Evolutionary conservation across 345 rosid genomes (phyloP).

Genomic region (Brassica juncea): DNA sequence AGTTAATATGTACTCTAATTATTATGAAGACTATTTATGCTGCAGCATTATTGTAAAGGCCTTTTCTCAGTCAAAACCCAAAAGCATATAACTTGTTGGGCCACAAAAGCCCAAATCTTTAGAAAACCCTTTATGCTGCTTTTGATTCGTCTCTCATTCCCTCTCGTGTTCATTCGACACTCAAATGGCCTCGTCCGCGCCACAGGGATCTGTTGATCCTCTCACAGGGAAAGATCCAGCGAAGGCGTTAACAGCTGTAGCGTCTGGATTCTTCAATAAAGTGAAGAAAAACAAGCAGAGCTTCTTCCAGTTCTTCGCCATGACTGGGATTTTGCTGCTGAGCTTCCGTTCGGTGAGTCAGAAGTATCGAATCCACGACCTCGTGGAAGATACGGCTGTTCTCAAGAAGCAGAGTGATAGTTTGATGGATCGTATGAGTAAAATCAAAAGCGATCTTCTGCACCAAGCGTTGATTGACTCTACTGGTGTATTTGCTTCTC

Average conservation of each 20-base stretch:
- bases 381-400: conserved; percentile 60
- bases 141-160: background rate
- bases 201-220: conserved; percentile 41
- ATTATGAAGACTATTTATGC: background rate
- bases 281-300: conserved; percentile 60
- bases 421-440: conserved; percentile 55
- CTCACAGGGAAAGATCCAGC: conserved; percentile 39
- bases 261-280: conserved; percentile 44
- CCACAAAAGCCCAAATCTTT: conserved; percentile 13
- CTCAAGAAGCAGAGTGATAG: conserved; percentile 62
- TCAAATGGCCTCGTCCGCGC: conserved; percentile 48
- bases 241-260: conserved; percentile 34
- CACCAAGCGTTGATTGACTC: conserved; percentile 79
- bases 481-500: conserved; percentile 70
- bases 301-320: conserved; percentile 71
- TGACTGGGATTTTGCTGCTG: conserved; percentile 75
- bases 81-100: background rate
- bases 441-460: conserved; percentile 59
- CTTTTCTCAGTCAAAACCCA: background rate
- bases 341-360: conserved; percentile 84
- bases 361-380: conserved; percentile 73
- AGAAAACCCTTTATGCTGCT: background rate
- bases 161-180: background rate
- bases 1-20: background rate
- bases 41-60: too few species aligned